Base-by-base conservation (phyloP, 2,329 filamentous ascomycete species). In the Fusarium sp. region DNA sequence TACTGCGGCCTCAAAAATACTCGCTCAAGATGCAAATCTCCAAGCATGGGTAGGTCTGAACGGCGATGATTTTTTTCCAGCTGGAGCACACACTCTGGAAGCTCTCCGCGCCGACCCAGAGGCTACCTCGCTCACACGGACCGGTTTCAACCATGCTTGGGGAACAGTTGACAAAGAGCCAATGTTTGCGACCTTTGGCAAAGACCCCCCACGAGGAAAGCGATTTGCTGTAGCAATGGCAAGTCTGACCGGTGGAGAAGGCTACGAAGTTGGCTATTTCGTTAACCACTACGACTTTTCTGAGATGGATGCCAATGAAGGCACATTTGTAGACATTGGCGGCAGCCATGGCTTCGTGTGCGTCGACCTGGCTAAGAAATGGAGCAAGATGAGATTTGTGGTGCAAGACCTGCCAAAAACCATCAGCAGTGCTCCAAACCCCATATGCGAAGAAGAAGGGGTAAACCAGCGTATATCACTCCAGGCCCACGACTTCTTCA, bases 311-410 rank as follows among this genome's bases (percentile, higher is more conserved):
- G 76, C 76, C 1, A 72, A 61, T 2, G 75, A 76, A 7, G 86
- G 83, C 4, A 86, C 81, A 0, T 77, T 90, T 38, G 86, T 90
- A 6, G 87, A 90, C 56, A 71, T 88, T 15, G 88, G 88, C 11
- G 88, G 88, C 4, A 86, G 84, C 18, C 84, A 85, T 53, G 88
- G 88, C 1, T 85, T 87, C 46, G 83, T 85, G n/a, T 83, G 80
- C 46, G 80, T 86, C n/a, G 85, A 83, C 5, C 77, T 90, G 42
- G 88, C 85, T 3, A 79, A 79, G 63, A 77, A 76, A 57, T 87
- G 83, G 76, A 80, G 80, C 46, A 80, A 83, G 38, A 81, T 88
- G 68, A 81, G 79, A 45, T 88, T 88, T 72, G 76, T 88, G 15
- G 86, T 88, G 26, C 85, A 88, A 71, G 86, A 88, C 66, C 76